These are phyloP conservation scores for Suhomyces anneliseae DNA, from an alignment of 1,139 yeast species.

Conservation along the genomic window DNA sequence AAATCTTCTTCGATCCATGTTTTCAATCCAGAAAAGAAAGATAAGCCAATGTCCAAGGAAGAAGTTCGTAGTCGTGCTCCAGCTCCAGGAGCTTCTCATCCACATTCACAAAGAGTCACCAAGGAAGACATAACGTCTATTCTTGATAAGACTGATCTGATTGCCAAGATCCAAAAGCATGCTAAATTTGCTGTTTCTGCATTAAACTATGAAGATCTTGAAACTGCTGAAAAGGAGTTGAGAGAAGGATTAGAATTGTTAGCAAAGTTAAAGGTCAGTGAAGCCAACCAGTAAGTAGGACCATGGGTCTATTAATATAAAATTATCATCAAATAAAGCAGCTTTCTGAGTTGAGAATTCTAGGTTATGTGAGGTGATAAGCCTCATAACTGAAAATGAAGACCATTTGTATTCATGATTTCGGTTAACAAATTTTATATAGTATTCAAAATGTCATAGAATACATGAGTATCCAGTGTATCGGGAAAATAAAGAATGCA, in stretches of 20 bases:
- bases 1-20: slow-evolving; percentile 42
- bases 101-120: slow-evolving; percentile 16
- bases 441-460: too few relatives aligned
- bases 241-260: slow-evolving; percentile 57
- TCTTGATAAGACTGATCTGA: slow-evolving; percentile 58
- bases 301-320: too few relatives aligned
- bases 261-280: too few relatives aligned
- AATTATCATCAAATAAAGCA: too few relatives aligned
- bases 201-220: slow-evolving; percentile 82
- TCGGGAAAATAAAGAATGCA: too few relatives aligned
- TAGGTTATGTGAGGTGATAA: too few relatives aligned
- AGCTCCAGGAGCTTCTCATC: background rate
- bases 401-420: too few relatives aligned
- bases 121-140: slow-evolving; percentile 50
- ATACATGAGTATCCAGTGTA: too few relatives aligned
- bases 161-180: slow-evolving; percentile 73
- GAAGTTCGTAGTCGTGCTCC: background rate
- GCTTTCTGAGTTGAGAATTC: too few relatives aligned
- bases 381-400: too few relatives aligned
- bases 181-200: slow-evolving; percentile 95
- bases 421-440: too few relatives aligned
- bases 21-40: slow-evolving; percentile 25
- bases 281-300: too few relatives aligned
- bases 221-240: slow-evolving; percentile 80
- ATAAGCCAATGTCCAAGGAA: background rate